A percentile compares a stretch with the other conserved stretches of the same genome.
These are phyloP conservation scores for Aquilaria malaccensis DNA, from an alignment of 345 rosid species.

Conservation along the genomic window DNA sequence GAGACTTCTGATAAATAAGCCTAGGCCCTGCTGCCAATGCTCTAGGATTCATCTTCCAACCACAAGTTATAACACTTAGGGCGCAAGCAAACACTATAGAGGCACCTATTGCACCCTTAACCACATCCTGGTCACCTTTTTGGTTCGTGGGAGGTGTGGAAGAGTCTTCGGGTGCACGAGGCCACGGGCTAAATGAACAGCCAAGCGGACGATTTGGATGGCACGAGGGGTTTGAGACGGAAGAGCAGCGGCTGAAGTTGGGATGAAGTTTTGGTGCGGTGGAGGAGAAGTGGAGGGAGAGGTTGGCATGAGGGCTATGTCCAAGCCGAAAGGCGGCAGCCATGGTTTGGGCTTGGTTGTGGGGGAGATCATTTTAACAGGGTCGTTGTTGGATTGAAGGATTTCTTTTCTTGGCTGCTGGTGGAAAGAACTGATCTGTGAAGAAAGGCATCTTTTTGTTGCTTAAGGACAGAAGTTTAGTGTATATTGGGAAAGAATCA, in stretches of 20 bases:
- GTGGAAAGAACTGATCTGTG: conserved; percentile 5
- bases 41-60: conserved; percentile 24
- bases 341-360: conserved; percentile 17
- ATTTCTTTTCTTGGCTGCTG: background rate
- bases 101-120: conserved; percentile 21
- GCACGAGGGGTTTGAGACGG: conserved; percentile 1
- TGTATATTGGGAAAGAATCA: conserved; percentile 22
- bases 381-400: too few species aligned
- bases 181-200: conserved; percentile 7
- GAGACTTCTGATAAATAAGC: conserved; percentile 30
- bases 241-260: conserved; percentile 9
- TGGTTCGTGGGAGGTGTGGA: conserved; percentile 17
- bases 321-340: conserved; percentile 26
- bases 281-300: conserved; percentile 11
- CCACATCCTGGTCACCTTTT: conserved; percentile 5
- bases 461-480: conserved; percentile 20
- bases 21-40: conserved; percentile 46
- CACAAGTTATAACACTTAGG: conserved; percentile 30
- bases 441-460: conserved; percentile 42
- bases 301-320: conserved; percentile 14
- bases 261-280: conserved; percentile 11
- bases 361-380: too few species aligned
- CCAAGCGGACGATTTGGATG: conserved; percentile 6
- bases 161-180: conserved; percentile 15
- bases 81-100: conserved; percentile 45